Base-by-base conservation (phyloP, 805 yeast genomes). In the Candida glaebosa region DNA sequence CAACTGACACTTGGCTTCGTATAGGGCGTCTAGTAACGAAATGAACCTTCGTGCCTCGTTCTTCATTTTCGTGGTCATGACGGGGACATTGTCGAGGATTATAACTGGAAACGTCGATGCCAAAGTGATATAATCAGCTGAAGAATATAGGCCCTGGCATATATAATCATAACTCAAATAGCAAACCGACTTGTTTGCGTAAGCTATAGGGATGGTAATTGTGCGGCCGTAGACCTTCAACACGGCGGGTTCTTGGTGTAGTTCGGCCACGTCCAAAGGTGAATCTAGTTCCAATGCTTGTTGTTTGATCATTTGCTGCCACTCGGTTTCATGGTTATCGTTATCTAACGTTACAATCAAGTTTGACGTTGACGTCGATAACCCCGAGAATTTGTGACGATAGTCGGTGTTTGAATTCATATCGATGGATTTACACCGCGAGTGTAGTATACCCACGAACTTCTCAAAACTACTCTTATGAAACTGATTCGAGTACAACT, bases 21-120 rank as follows among this genome's bases (percentile, higher is more conserved):
- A 83, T 9, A 82, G 58, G 0, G 88, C 86, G 58, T 84, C 89
- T 19, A 83, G 54, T 15, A 84, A 58, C 0, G 84, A 79, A 39
- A 84, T 83, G 51, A 83, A 77, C 42, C 84, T 59, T 39, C 87
- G 63, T 2, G 89, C 89, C 50, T 82, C 87, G 49, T 81, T 81
- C 49, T 79, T 81, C 78, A 70, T 73, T 36, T 61, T 70, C 3
- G 76, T 54, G 1, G 78, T 74, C 60, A 84, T 58, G 4, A 76
- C 64, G 0, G 90, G 90, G 2, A 84, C 79, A 39, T 78, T 62
- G 42, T 81, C 83, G 15, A 84, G 52, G 3, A 84, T 66, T 20
- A 84, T 61, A 2, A 81, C 76, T 24, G 71, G 76, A 55, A 65
- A 84, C 17, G 67, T 65, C 0, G 87, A 76, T 0, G 88, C 82